Base-by-base conservation (phyloP, 768 basidiomycete species). In the Collybiopsis luxurians region DNA sequence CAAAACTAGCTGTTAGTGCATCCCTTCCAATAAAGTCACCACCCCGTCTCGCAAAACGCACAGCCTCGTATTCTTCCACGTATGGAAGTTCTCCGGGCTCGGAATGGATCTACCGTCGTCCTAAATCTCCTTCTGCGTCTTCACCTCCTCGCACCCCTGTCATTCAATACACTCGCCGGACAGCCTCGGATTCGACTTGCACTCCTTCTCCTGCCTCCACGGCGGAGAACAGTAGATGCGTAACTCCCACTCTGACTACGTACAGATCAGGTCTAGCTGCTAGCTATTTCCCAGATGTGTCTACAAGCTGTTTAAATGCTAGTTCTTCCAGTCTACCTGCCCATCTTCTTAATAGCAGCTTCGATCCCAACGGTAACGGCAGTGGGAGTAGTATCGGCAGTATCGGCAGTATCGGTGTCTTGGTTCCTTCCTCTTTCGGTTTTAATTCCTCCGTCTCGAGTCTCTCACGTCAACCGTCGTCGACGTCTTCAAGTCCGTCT, bases 51-150 rank as follows among this genome's bases (percentile, higher is more conserved):
- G 27, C 28, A 9, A 54, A 54, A 54, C 53, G 53, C 42, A 43
- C 43, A 17, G 40, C 26, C 17, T 54, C 53, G 11, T 54, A 43
- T 11, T 54, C 53, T 13, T 54, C 53, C 21, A 54, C 53, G 2
- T 40, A 54, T 31, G 27, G 30, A 15, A 27, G 53, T 23, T 54
- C 53, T 30, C 53, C 53, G 27, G 53, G 40, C 12, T 54, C 53
- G 21, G 76, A 79, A 62, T 81, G 79, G 79, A 71, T 81, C 45
- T 78, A 79, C 60, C 75, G 79, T 43, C 73, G 69, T 30, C 75
- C 77, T 45, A 75, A 71, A 62, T 67, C 73, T 10, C 60, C 73
- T 42, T 53, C 62, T 42, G 17, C 60, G n/a, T 48, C 69, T 21
- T 58, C 64, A 42, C 48, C 55, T 40, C 43, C 59, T 50, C 58